Evolutionary conservation across 2,329 filamentous ascomycete species (phyloP), one percentile per base, ranked within the genome.

Genomic region (Trichoderma koningiopsis): DNA sequence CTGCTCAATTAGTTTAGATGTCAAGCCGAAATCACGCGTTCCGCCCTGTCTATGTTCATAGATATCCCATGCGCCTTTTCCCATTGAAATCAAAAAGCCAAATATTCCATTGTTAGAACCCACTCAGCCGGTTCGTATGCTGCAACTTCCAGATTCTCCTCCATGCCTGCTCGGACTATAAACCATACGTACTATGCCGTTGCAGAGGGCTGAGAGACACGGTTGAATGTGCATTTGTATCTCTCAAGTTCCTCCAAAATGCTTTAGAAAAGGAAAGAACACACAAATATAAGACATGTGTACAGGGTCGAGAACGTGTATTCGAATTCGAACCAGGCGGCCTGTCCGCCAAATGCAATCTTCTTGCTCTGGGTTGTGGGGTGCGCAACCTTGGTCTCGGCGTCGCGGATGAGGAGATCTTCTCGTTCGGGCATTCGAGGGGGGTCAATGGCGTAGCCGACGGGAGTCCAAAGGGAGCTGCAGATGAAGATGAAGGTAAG

Each of bases 391-490:
- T 82, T 81, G 5, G 85, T 87, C 78, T 86, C 85, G 37, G 81
- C 77, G 73, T 90, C 87, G 11, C 87, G 81, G 5, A 81, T 78
- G 56, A 90, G 79, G 16, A 90, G 77, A 6, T 87, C 82, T 74
- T 89, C 85, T 19, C 88, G 83, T 37, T 88, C 84, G 0, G 87
- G 86, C 79, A 88, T 84, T 3, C 75, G 78, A 0, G 88, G 88
- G 0, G 88, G 88, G 72, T 85, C 85, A 66, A 90, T 85, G 29
- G 87, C 86, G 74, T 91, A 91, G 1, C 81, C 81, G 57, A 91
- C 81, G 0, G 88, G 88, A 0, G 83, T 87, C 85, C 86, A 88
- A 31, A 87, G 78, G 0, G 85, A 85, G 62, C 80, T 83, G 79
- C 83, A 84, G 59, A 86, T 82, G 74, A 86, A 85, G 55, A 88